Conservation (phyloP, 371 early-diverging fungal genomes). For the Rhizopus stolonifer region DNA sequence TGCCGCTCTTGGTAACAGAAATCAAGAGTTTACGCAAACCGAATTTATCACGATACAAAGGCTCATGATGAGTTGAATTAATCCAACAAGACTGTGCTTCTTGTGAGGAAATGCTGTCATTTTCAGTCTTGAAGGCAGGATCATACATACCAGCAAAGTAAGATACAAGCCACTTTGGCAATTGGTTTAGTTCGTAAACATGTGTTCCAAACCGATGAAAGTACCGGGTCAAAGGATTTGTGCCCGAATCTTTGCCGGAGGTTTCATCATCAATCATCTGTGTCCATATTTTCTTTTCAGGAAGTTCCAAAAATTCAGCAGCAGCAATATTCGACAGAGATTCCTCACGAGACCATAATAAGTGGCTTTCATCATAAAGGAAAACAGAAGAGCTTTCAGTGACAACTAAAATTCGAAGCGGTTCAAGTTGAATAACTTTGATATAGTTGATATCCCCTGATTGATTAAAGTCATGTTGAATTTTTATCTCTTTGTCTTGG, state of each 20-base stretch:
- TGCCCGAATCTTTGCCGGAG: too few relatives aligned
- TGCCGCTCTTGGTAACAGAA: constrained; percentile 75
- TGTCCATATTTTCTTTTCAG: constrained; percentile 72
- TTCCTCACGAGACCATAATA: constrained; percentile 84
- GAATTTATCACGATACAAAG: constrained; percentile 70
- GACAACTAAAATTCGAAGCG: constrained; percentile 38
- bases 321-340: constrained; percentile 67
- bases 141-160: constrained; percentile 21
- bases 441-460: constrained; percentile 40
- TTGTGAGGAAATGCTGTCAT: constrained; percentile 8
- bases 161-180: constrained; percentile 30
- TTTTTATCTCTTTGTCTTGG: constrained; percentile 11
- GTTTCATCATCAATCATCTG: constrained; percentile 79
- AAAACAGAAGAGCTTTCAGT: constrained; percentile 64
- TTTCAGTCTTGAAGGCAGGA: constrained; percentile 16
- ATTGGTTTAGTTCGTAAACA: constrained; percentile 43
- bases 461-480: constrained; percentile 39
- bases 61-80: constrained; percentile 16
- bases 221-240: constrained; percentile 60
- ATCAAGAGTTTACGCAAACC: constrained; percentile 85
- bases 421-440: constrained; percentile 17
- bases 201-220: constrained; percentile 65
- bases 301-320: constrained; percentile 80
- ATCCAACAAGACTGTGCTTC: constrained; percentile 35
- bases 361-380: constrained; percentile 40